A percentile compares a stretch with the other conserved stretches of the same genome.
Conservation (phyloP, 1,139 yeast genomes). For the Geotrichum candidum region DNA sequence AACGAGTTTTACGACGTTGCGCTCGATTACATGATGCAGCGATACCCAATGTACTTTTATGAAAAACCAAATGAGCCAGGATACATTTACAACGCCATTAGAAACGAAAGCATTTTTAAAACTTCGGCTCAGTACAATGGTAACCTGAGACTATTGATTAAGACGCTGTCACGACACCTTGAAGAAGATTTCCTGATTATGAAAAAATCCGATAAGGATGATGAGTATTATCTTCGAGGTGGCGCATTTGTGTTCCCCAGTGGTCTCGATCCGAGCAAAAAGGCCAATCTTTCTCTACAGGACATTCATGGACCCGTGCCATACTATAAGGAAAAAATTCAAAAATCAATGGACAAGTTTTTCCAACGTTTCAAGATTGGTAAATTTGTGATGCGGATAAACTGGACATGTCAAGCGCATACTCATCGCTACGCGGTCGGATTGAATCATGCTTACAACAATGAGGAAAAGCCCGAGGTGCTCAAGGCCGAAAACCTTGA, state of each 20-base stretch:
- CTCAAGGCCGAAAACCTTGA: constrained; percentile 45
- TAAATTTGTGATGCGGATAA: constrained; percentile 52
- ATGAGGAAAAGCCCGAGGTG: constrained; percentile 25
- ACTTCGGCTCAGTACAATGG: constrained; percentile 19
- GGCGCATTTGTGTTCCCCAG: constrained; percentile 69
- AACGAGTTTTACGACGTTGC: constrained; percentile 51
- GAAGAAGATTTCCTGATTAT: constrained; percentile 67
- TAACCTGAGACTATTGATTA: constrained; percentile 38
- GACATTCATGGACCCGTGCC: constrained; percentile 61
- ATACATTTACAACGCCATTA: constrained; percentile 40
- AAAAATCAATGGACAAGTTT: constrained; percentile 56
- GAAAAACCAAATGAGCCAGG: constrained; percentile 27
- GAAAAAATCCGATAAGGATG: constrained; percentile 48
- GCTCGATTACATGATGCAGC: constrained; percentile 44
- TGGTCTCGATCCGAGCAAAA: constrained; percentile 60
- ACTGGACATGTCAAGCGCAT: constrained; percentile 61
- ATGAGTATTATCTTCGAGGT: constrained; percentile 58
- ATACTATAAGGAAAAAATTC: constrained; percentile 49
- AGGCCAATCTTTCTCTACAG: constrained; percentile 39
- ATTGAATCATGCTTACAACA: constrained; percentile 42
- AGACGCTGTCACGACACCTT: constrained; percentile 43
- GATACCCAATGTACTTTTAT: constrained; percentile 55
- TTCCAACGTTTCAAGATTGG: constrained; percentile 47
- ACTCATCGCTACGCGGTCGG: constrained; percentile 46
- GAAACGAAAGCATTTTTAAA: constrained; percentile 39